phyloP scores from a whole-genome alignment of 257 asterid genomes.

The Thymus mandschuricus region DNA sequence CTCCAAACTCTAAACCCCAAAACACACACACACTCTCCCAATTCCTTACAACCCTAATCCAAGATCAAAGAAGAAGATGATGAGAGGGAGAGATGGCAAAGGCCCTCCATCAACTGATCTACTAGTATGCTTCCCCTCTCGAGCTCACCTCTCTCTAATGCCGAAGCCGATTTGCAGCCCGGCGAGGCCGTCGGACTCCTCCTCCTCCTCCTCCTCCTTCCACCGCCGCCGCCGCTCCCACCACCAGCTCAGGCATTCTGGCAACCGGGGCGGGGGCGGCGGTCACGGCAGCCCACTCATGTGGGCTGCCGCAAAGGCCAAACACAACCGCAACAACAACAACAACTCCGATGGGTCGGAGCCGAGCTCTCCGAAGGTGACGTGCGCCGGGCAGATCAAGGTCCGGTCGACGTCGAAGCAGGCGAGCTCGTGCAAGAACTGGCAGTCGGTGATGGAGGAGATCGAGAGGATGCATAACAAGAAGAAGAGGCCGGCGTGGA shows the following conservation, averaged over 20 bases:
- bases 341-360: slow-evolving; percentile 54
- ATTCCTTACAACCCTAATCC: background rate
- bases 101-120: slow-evolving; percentile 81
- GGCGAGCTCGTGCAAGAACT: slow-evolving; percentile 66
- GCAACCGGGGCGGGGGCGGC: slow-evolving; percentile 35
- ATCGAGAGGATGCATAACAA: slow-evolving; percentile 73
- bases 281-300: slow-evolving; percentile 54
- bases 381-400: slow-evolving; percentile 90
- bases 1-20: slow-evolving; percentile 18
- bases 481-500: slow-evolving; percentile 56
- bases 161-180: slow-evolving; percentile 91
- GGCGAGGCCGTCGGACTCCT: slow-evolving; percentile 51
- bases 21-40: background rate
- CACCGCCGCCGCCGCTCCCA: slow-evolving; percentile 26
- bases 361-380: slow-evolving; percentile 86
- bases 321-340: slow-evolving; percentile 6
- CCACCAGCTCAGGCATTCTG: slow-evolving; percentile 37
- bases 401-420: slow-evolving; percentile 41
- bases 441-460: slow-evolving; percentile 96
- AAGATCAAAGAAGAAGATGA: slow-evolving; percentile 16
- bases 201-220: slow-evolving; percentile 25
- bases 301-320: slow-evolving; percentile 49
- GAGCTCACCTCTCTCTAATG: slow-evolving; percentile 77
- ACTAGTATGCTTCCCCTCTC: slow-evolving; percentile 81
- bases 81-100: slow-evolving; percentile 72